Percentiles rank a stretch among this genome's conserved stretches.
These are phyloP conservation scores for Samsoniella hepiali DNA, from an alignment of 2,329 filamentous ascomycete species.

Conservation along the genomic window DNA sequence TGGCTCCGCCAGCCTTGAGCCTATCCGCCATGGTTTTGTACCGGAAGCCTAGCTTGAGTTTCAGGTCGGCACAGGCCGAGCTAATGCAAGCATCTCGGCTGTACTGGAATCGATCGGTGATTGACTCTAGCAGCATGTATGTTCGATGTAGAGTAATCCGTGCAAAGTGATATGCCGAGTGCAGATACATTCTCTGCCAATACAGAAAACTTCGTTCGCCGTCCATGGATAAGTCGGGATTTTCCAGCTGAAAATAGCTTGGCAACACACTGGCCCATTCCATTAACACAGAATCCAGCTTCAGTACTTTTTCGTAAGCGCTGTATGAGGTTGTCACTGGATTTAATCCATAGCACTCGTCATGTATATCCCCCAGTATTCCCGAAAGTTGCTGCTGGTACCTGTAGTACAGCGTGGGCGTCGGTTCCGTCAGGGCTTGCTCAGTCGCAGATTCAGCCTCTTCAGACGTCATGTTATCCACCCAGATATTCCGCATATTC, in stretches of 20 bases:
- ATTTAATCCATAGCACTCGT: conserved; percentile 35
- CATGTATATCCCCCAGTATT: conserved; percentile 38
- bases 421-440: conserved; percentile 31
- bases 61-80: conserved; percentile 40
- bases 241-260: conserved; percentile 32
- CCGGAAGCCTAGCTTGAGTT: conserved; percentile 34
- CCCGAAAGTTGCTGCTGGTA: conserved; percentile 32
- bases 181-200: conserved; percentile 39
- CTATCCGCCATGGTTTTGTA: conserved; percentile 31
- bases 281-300: conserved; percentile 33
- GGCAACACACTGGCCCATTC: conserved; percentile 32
- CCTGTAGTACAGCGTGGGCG: conserved; percentile 31
- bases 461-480: conserved; percentile 35
- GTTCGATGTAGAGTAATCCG: conserved; percentile 39
- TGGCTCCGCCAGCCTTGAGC: conserved; percentile 33
- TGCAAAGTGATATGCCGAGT: conserved; percentile 39
- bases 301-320: conserved; percentile 35
- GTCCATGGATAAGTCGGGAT: conserved; percentile 33
- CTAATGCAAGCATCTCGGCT: conserved; percentile 39
- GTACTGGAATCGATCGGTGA: conserved; percentile 37
- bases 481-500: conserved; percentile 36
- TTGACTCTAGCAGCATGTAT: conserved; percentile 38
- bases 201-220: conserved; percentile 27
- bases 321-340: conserved; percentile 29
- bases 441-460: conserved; percentile 25